Conservation (phyloP, 805 yeast species). For the Candida schatavii region DNA sequence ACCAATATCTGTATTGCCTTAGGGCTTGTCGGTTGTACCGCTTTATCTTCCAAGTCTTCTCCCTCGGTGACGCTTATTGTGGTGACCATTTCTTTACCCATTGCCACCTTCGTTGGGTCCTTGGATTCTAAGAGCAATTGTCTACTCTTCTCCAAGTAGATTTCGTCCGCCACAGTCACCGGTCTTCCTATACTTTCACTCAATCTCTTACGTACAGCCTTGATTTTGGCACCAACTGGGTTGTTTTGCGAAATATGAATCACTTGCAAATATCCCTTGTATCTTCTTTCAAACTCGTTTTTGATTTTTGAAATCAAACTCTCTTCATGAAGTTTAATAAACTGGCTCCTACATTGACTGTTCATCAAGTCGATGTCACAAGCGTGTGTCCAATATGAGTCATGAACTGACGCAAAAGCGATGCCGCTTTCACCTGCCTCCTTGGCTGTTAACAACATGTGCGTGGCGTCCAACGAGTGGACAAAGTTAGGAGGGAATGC, state of each 20-base stretch:
- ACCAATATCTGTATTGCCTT: constrained; percentile 48
- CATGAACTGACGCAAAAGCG: constrained; percentile 92
- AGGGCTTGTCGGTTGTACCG: constrained; percentile 18
- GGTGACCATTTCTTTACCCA: constrained; percentile 60
- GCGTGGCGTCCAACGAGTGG: constrained; percentile 95
- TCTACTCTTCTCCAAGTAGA: constrained; percentile 66
- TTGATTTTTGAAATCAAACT: constrained; percentile 69
- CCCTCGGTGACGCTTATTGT: constrained; percentile 58
- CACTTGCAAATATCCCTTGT: constrained; percentile 64
- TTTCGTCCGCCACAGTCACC: constrained; percentile 68
- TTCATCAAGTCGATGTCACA: constrained; percentile 75
- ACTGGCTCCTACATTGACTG: constrained; percentile 66
- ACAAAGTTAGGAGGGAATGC: constrained; percentile 96
- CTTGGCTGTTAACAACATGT: constrained; percentile 87
- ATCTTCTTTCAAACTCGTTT: constrained; percentile 79
- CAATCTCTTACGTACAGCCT: constrained; percentile 46
- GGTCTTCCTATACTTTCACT: constrained; percentile 38
- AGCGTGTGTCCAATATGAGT: constrained; percentile 98
- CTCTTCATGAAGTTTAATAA: constrained; percentile 71
- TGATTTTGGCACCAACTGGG: constrained; percentile 50
- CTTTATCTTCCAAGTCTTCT: constrained; percentile 23
- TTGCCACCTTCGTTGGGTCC: constrained; percentile 45
- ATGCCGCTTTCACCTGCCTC: constrained; percentile 65
- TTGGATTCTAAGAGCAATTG: constrained; percentile 50
- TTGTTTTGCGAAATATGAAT: constrained; percentile 52